Evolutionary conservation across 2,329 filamentous ascomycete species (phyloP), one percentile per base, ranked within the genome.

Genomic region (Fusarium brevicatenulatum): DNA sequence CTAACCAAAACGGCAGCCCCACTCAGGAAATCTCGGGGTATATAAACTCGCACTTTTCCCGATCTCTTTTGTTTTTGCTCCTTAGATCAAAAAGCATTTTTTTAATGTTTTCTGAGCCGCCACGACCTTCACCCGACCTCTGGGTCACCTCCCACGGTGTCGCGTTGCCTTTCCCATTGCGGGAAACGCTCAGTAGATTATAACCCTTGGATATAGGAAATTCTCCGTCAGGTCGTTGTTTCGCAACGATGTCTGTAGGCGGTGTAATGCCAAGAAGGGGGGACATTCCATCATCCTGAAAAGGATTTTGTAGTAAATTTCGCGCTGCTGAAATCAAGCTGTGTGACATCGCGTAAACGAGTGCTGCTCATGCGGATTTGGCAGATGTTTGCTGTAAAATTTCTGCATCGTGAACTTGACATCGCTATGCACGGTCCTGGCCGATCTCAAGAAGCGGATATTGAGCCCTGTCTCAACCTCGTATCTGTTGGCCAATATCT

Each of bases 141-240:
- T 56, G 32, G 68, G 64, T 68, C 53, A 65, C 62, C 75, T 78
- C 78, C 83, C 80, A 90, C 88, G 87, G 88, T 89, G 88, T 87
- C 82, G 87, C 80, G 88, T 90, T 90, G 88, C 88, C 88, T 86
- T 87, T 86, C 83, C 82, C 82, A 78, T 71, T 59, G 68, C 72
- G 84, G 84, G 85, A 85, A 85, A 81, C 78, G 82, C 85, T 89
- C 87, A 88, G 87, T 83, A 90, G 87, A 90, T 81, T 72, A 84
- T 87, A 81, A 82, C 85, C 88, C 88, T 87, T 87, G 86, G 81
- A 84, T 84, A 88, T 90, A 90, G 88, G 88, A 90, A 90, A 87
- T 89, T 85, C 89, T 81, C 81, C 86, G 85, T 81, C 81, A 79
- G 71, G 63, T 80, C 81, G 81, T 81, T 81, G 78, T 76, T 78